Evolutionary conservation across 2,329 filamentous ascomycete genomes (phyloP), one percentile per base, ranked within the genome.

Genomic region (Boeremia lycopersici): DNA sequence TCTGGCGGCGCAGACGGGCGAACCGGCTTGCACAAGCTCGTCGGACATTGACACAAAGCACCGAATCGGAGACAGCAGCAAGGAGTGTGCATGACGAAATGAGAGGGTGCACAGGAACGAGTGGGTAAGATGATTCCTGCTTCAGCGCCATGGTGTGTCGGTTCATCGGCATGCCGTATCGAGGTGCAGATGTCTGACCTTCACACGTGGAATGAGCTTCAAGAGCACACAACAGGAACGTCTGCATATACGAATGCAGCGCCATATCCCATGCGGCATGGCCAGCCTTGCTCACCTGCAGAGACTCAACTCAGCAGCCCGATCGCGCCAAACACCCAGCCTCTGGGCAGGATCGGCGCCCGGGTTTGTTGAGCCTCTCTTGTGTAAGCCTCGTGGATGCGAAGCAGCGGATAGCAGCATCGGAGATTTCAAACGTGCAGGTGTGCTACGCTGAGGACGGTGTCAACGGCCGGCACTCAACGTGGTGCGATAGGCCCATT

Each of bases 131-230:
- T 60, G 59, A 48, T 44, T 36, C 41, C 44, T 57, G 57, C 59
- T 44, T 55, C 53, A 60, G 52, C 58, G 51, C 53, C 54, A 57
- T 44, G 34, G 45, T 52, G 53, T 61, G 50, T 41, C 48, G 41
- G 47, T 45, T 59, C 60, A 54, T 59, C 48, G 51, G 56, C 48
- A 61, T 60, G 60, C 57, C 56, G 49, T 41, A 61, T 57, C 44
- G 50, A 56, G 62, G 39, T 55, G 40, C 42, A 50, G 41, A 31
- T 54, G 55, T 51, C 53, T 54, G 46, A 48, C 43, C 40, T 54
- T 56, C 41, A 61, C 67, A 70, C 67, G 69, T 70, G 68, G 67
- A 65, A 70, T 69, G 58, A 59, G 60, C 48, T 60, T 59, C 52
- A 53, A 59, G 60, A 62, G 63, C 53, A 55, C 62, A 65, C 63